Base-by-base conservation (phyloP, 371 early-diverging fungal species). In the Mycotypha africana region DNA sequence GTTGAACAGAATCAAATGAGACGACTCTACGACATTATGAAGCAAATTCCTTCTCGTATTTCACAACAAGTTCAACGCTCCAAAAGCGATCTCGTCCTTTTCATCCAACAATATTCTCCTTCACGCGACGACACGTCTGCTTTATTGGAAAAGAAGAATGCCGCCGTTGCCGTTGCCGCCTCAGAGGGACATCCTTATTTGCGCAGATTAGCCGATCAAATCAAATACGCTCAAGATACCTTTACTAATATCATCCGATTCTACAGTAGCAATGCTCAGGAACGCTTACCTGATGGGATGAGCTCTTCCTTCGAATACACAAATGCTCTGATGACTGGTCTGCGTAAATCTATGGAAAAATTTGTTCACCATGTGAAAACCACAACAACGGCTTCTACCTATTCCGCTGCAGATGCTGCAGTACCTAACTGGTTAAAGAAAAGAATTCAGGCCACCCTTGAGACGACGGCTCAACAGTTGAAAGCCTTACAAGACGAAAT, bases 351-450 rank as follows among this genome's bases (percentile, higher is more conserved):
- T 4, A 14, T 72, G 9, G 43, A 62, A 21, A 43, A 51, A 7
- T 64, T 66, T 32, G 42, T 73, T 11, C 37, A 47, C n/a, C 48
- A 51, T 9, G 25, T 67, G 5, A 56, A 67, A 52, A 45, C 78
- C 46, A 69, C 74, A 59, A 39, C 69, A 28, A n/a, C n/a, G n/a
- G n/a, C n/a, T n/a, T n/a, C n/a, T n/a, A n/a, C n/a, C n/a, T n/a
- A n/a, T n/a, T n/a, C n/a, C n/a, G n/a, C n/a, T n/a, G n/a, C n/a
- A n/a, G n/a, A n/a, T n/a, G 55, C 67, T 25, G 21, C 65, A n/a
- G 42, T 61, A 17, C 79, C 79, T 35, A 68, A 70, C 22, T 79
- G 58, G 53, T 45, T 79, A 37, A 74, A 76, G 51, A 48, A 45
- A 23, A 70, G 64, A 21, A 34, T 82, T 7, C 31, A 62, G 21